Evolutionary conservation across 257 asterid species (phyloP), one percentile per base, ranked within the genome.

Genomic region (Osmanthus fragrans): DNA sequence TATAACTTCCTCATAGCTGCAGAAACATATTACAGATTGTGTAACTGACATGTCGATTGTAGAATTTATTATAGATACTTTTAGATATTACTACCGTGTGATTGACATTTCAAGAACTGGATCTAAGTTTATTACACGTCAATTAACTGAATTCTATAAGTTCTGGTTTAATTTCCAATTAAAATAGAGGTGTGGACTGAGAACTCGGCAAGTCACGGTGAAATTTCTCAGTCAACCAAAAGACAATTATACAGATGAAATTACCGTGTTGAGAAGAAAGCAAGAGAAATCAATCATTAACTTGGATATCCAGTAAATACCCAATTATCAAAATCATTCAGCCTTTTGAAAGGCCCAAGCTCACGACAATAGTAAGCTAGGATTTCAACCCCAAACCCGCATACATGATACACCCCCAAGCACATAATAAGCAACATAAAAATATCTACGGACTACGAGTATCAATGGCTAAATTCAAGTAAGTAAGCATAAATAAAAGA

Each of bases 401-500:
- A 15, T 13, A 45, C 27, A 25, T 25, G 27, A 25, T 25, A 25
- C 51, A 45, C 19, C 51, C 51, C 51, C 63, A 51, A 51, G 69
- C 45, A 39, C 45, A 9, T 39, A 39, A 39, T 8, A 39, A 9
- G 51, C 51, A 13, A 42, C 51, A 42, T 42, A 42, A 73, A 69
- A 51, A 80, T 34, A 76, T 47, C 60, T 58, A 21, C 1, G 33
- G 27, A 25, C 27, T 25, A 25, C 1, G 33, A 56, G 25, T 47
- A 69, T 21, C 54, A 67, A 47, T 42, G 72, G n/a, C 76, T 34
- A 77, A 3, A 73, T 37, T 75, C 63, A 39, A 30, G 63, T 23
- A 40, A 27, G 49, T 29, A 18, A 13, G 27, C 33, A 70, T 33
- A 16, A 71, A 23, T 36, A 47, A 94, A 42, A 13, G 15, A 42